These are phyloP conservation scores for Takashimella koratensis DNA, from an alignment of 1,284 basidiomycete genomes.

Conservation along the genomic window DNA sequence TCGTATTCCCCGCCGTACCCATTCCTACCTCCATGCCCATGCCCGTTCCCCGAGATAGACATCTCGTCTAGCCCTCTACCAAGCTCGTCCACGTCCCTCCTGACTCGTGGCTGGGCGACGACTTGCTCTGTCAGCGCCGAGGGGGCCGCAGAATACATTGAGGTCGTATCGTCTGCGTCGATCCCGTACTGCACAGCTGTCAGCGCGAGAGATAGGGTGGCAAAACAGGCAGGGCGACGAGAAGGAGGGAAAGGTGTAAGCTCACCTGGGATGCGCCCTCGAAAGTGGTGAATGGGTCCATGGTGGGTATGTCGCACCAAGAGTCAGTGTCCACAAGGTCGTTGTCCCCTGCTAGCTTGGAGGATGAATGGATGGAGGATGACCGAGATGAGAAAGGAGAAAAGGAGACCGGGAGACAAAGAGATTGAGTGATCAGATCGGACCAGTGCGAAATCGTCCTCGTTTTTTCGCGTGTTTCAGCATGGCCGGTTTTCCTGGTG, in stretches of 20 bases:
- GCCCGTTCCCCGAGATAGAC: slow-evolving; percentile 12
- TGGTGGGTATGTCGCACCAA: slow-evolving; percentile 32
- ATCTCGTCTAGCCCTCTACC: slow-evolving; percentile 18
- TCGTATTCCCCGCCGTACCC: slow-evolving; percentile 55
- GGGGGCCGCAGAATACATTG: slow-evolving; percentile 55
- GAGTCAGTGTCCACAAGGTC: too few species aligned
- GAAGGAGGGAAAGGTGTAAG: neutral
- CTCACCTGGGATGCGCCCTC: slow-evolving; percentile 54
- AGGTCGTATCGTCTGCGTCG: slow-evolving; percentile 72
- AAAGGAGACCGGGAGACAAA: too few species aligned
- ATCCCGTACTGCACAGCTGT: slow-evolving; percentile 66
- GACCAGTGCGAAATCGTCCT: too few species aligned
- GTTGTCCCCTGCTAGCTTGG: too few species aligned
- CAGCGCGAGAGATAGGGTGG: neutral
- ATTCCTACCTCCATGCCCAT: slow-evolving; percentile 7
- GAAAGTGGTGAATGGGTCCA: slow-evolving; percentile 85
- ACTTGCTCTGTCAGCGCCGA: slow-evolving; percentile 51
- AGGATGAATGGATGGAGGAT: too few species aligned
- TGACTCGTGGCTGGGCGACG: neutral
- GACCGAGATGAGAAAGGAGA: too few species aligned
- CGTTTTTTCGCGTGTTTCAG: too few species aligned
- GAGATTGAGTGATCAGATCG: too few species aligned
- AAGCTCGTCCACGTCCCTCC: slow-evolving; percentile 5
- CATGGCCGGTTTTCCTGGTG: too few species aligned
- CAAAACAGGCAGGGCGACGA: slow-evolving; percentile 59